Percentiles rank a stretch among this genome's conserved stretches.
phyloP scores from a whole-genome alignment of 2,329 filamentous ascomycete species.

The Colletotrichum sansevieriae region DNA sequence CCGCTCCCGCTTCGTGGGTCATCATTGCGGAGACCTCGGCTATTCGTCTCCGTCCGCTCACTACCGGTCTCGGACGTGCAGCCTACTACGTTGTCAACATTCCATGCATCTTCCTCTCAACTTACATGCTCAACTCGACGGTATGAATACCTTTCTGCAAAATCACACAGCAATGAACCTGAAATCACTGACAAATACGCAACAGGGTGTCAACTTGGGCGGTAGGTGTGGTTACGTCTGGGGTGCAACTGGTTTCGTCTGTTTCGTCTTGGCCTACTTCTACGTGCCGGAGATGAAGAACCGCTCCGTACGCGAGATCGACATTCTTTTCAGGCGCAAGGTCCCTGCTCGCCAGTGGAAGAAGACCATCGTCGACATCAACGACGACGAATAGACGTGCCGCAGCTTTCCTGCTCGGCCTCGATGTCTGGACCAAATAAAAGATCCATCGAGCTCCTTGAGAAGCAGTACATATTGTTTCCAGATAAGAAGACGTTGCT shows the following conservation, averaged over 20 bases:
- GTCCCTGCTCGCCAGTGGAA: conserved; percentile 68
- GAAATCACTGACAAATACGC: conserved; percentile 45
- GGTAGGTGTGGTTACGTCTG: conserved; percentile 72
- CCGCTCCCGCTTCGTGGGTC: conserved; percentile 74
- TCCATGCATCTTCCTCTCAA: conserved; percentile 73
- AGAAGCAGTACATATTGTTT: too few relatives aligned
- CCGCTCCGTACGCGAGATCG: conserved; percentile 72
- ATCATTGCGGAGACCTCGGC: conserved; percentile 77
- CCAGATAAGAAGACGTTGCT: too few relatives aligned
- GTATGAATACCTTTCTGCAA: conserved; percentile 45
- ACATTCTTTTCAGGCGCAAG: conserved; percentile 68
- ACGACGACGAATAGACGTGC: conserved; percentile 70
- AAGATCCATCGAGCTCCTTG: too few relatives aligned
- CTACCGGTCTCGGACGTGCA: conserved; percentile 73
- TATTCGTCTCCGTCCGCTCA: conserved; percentile 74
- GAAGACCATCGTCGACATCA: conserved; percentile 67
- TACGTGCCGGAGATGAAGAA: conserved; percentile 69
- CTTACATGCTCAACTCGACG: conserved; percentile 71
- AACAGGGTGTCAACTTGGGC: conserved; percentile 58
- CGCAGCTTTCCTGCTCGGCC: not conserved
- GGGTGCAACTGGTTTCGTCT: conserved; percentile 69
- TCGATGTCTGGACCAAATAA: not conserved
- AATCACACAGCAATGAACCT: not conserved
- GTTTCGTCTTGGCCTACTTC: conserved; percentile 62
- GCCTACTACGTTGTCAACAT: conserved; percentile 75